Evolutionary conservation across 306 rosid genomes (phyloP).

Genomic region (Echinosophora koreensis): DNA sequence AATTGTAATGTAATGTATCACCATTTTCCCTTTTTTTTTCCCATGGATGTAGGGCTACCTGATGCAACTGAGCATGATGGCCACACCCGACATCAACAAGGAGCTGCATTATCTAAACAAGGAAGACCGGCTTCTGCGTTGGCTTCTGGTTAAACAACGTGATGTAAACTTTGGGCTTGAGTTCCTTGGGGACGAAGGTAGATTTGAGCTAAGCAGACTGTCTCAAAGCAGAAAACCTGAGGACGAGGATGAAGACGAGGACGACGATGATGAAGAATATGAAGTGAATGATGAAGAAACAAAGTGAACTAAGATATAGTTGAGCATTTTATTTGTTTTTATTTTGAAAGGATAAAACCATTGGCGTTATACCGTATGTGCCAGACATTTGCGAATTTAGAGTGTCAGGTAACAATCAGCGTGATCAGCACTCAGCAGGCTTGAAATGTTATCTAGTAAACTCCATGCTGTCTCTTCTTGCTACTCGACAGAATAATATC

Average conservation of each 20-base stretch:
- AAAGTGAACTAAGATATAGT: background rate
- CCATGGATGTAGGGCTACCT: constrained; percentile 70
- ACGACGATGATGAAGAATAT: constrained; percentile 47
- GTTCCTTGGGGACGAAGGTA: constrained; percentile 54
- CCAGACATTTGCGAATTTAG: constrained; percentile 9
- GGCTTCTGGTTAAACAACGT: constrained; percentile 88
- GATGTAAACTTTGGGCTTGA: constrained; percentile 59
- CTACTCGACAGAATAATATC: background rate
- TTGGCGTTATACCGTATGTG: constrained; percentile 1
- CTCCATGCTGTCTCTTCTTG: background rate
- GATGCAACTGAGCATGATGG: constrained; percentile 98
- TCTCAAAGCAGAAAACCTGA: constrained; percentile 7
- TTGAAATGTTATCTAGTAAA: constrained; percentile 20
- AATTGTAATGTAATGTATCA: constrained; percentile 14
- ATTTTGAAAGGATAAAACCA: constrained; percentile 22
- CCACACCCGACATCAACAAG: constrained; percentile 86
- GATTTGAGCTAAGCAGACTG: constrained; percentile 44
- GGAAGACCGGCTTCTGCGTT: constrained; percentile 85
- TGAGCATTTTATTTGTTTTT: constrained; percentile 24
- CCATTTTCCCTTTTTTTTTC: background rate
- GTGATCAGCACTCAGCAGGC: background rate
- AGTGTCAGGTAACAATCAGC: background rate
- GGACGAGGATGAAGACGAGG: constrained; percentile 45
- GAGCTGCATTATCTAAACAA: constrained; percentile 94
- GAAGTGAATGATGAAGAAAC: constrained; percentile 43